Conservation (phyloP, 352 stramenopile genomes). For the Thraustotheca clavata region DNA sequence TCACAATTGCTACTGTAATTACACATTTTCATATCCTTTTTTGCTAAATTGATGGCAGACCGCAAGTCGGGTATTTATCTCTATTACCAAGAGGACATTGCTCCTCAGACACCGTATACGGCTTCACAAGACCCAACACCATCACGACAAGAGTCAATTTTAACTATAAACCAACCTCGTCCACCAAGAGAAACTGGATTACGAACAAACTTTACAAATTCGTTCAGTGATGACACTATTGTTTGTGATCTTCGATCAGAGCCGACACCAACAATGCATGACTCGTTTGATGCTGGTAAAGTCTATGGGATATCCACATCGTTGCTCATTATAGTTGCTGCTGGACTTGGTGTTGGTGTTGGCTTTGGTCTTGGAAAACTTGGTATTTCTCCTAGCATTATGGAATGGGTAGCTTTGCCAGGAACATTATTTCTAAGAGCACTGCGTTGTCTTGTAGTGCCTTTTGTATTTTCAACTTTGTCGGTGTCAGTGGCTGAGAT, state of each 20-base stretch:
- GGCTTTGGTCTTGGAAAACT: constrained; percentile 37
- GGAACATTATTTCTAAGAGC: constrained; percentile 67
- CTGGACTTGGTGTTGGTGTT: constrained; percentile 43
- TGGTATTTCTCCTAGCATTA: constrained; percentile 31
- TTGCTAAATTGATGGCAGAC: too few species aligned
- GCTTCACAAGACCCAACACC: too few species aligned
- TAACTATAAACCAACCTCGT: too few species aligned
- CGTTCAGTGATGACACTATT: neutral
- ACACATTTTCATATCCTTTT: too few species aligned
- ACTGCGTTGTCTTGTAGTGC: constrained; percentile 66
- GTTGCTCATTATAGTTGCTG: constrained; percentile 26
- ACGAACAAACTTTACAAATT: too few species aligned
- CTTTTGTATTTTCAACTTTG: constrained; percentile 74
- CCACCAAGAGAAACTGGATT: too few species aligned
- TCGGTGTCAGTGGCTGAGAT: constrained; percentile 66
- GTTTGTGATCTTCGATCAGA: neutral
- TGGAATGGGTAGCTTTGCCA: constrained; percentile 51
- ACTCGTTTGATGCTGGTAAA: neutral
- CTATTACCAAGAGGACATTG: too few species aligned
- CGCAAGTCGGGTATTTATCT: too few species aligned
- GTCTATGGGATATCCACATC: neutral
- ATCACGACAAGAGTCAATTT: neutral
- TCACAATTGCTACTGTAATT: too few species aligned
- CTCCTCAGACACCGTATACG: too few species aligned
- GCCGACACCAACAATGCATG: neutral